Evolutionary conservation across 371 early-diverging fungal genomes (phyloP), one percentile per base, ranked within the genome.

Genomic region (Syncephalis fuscata): DNA sequence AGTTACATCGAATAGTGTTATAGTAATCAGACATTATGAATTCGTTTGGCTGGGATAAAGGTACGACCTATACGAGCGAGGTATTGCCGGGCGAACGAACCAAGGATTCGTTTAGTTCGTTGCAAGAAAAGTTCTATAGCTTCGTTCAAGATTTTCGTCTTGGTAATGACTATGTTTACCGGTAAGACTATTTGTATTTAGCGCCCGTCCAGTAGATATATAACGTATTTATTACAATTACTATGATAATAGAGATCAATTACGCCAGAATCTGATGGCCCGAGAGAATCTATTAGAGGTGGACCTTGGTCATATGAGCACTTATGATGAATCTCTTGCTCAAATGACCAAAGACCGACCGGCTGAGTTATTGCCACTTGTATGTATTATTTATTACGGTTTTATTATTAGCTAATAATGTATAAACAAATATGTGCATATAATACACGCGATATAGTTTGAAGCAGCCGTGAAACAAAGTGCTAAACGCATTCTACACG

Each of bases 231-330:
- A 24, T n/a, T 17, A 19, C 14, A 26, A 3, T 5, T 23, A 45
- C 36, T 24, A 14, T 26, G n/a, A 26, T 32, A 39, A 41, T 50
- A 86, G 95, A 66, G 93, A 95, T 65, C 91, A 89, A 68, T 73
- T 95, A 50, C 75, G 80, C 19, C 78, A 82, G 46, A 89, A 90
- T 65, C 53, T 83, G 19, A 68, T 82, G 48, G 63, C 80, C 39
- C 74, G 78, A 58, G 73, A 81, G 49, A 71, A 78, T 59, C 74
- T 73, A 53, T 63, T 95, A 41, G 82, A 92, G 57, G 85, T 95
- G 21, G 83, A 88, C 50, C 61, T 92, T 58, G 76, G 73, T 32
- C 86, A 92, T 57, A 65, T 95, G 50, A 75, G 80, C 43, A 75
- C 68, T 50, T 88, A 62, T 53, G 81, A 91, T 61, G 84, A 81